Percentiles rank a stretch among this genome's conserved stretches.
phyloP scores from a whole-genome alignment of 768 basidiomycete species.

The Hortiboletus campestris region DNA sequence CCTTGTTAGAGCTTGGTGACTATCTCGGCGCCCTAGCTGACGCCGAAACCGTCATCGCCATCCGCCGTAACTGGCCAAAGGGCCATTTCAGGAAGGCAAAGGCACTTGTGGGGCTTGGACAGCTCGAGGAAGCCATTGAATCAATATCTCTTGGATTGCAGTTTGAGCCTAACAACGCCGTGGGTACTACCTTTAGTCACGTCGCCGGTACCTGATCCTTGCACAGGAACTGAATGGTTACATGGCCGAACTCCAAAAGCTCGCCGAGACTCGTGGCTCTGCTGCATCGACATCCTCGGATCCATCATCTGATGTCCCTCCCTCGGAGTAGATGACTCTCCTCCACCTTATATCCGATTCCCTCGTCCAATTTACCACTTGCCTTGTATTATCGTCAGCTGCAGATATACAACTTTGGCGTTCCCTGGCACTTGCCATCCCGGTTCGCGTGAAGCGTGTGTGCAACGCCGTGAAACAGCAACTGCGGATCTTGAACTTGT shows the following conservation, averaged over 20 bases:
- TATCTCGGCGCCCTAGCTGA: slow-evolving; percentile 78
- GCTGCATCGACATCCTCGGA: background rate
- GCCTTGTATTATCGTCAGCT: slow-evolving; percentile 4
- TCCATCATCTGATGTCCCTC: background rate
- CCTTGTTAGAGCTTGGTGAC: slow-evolving; percentile 75
- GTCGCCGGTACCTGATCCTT: slow-evolving; percentile 5
- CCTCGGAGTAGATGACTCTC: slow-evolving; percentile 13
- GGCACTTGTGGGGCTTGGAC: slow-evolving; percentile 72
- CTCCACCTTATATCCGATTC: background rate
- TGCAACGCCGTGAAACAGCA: background rate
- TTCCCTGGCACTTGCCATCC: background rate
- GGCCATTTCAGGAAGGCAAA: slow-evolving; percentile 95
- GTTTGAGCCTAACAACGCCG: slow-evolving; percentile 71
- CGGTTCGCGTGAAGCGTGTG: background rate
- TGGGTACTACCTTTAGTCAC: slow-evolving; percentile 26
- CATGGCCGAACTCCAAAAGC: slow-evolving; percentile 31
- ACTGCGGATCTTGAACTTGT: background rate
- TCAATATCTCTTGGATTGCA: slow-evolving; percentile 80
- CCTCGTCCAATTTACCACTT: background rate
- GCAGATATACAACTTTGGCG: slow-evolving; percentile 1
- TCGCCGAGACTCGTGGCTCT: slow-evolving; percentile 13
- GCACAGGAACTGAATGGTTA: slow-evolving; percentile 32
- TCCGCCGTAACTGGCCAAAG: slow-evolving; percentile 90
- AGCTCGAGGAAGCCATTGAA: slow-evolving; percentile 73
- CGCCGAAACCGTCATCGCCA: slow-evolving; percentile 83